Conservation (phyloP, 192 early-diverging fungal species). For the Coemansia sp. region DNA sequence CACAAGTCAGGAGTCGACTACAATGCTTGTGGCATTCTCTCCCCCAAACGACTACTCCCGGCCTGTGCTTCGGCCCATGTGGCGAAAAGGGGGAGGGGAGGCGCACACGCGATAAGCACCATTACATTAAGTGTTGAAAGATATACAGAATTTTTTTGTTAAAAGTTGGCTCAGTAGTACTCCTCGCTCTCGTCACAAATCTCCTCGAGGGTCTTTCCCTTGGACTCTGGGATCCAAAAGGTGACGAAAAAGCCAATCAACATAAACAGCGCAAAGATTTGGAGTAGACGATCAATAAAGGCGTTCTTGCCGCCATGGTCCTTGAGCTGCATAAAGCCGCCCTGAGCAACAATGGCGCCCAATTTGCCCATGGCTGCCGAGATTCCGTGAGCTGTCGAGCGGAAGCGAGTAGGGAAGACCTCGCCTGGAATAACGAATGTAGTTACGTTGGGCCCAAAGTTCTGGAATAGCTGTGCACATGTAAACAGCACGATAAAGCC, state of each 20-base stretch:
- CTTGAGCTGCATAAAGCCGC: slow-evolving; percentile 65
- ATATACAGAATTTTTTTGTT: neutral
- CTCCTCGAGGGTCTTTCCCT: slow-evolving; percentile 44
- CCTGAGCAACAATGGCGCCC: slow-evolving; percentile 70
- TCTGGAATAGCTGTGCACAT: slow-evolving; percentile 75
- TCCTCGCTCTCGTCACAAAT: slow-evolving; percentile 38
- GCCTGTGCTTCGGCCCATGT: neutral
- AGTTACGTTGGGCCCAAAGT: slow-evolving; percentile 93
- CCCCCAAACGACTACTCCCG: neutral
- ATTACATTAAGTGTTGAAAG: neutral
- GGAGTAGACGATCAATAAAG: slow-evolving; percentile 59
- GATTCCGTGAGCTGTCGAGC: slow-evolving; percentile 76
- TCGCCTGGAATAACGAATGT: slow-evolving; percentile 82
- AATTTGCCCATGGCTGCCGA: slow-evolving; percentile 75
- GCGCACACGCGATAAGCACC: neutral
- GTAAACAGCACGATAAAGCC: slow-evolving; percentile 65
- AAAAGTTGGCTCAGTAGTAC: slow-evolving; percentile 13
- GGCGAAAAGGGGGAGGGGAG: neutral
- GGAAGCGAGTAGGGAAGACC: slow-evolving; percentile 74
- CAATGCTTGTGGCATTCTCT: neutral
- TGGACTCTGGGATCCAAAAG: slow-evolving; percentile 48
- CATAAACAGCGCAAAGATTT: slow-evolving; percentile 73
- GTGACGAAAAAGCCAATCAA: slow-evolving; percentile 59
- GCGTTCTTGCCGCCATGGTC: slow-evolving; percentile 63
- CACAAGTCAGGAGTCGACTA: no score